Percentiles rank a stretch among this genome's conserved stretches.
Conservation (phyloP, 306 rosid genomes). For the Cucumis hystrix region DNA sequence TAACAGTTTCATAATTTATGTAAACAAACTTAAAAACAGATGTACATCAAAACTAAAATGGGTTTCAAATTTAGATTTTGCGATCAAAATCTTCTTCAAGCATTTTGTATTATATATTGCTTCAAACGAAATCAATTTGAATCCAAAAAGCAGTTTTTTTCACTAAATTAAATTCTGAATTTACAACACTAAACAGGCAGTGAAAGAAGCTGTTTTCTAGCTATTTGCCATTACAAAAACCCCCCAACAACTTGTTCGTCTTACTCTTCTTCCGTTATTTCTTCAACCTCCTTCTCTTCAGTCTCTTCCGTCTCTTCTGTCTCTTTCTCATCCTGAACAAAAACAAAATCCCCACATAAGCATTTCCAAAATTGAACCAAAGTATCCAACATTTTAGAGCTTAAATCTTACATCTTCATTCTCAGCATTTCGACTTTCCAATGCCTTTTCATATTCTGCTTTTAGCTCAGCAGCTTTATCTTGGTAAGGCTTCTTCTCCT, state of each 20-base stretch:
- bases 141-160: neutral
- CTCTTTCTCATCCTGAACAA: constrained; percentile 33
- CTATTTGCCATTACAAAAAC: neutral
- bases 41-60: neutral
- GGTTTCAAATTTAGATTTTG: neutral
- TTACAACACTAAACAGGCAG: neutral
- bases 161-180: neutral
- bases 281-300: constrained; percentile 7
- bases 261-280: constrained; percentile 47
- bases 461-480: constrained; percentile 71
- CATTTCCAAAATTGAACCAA: neutral
- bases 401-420: constrained; percentile 29
- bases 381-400: neutral
- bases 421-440: constrained; percentile 31
- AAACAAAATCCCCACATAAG: neutral
- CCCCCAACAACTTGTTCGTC: neutral
- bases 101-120: neutral
- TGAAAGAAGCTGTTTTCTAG: neutral
- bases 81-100: neutral
- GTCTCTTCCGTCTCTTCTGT: constrained; percentile 6
- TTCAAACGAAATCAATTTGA: neutral
- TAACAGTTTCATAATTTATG: no score
- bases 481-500: constrained; percentile 72
- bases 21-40: no score
- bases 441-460: constrained; percentile 43